Evolutionary conservation across 2,329 filamentous ascomycete genomes (phyloP), one percentile per base, ranked within the genome.

Genomic region (Trichophyton benhamiae): DNA sequence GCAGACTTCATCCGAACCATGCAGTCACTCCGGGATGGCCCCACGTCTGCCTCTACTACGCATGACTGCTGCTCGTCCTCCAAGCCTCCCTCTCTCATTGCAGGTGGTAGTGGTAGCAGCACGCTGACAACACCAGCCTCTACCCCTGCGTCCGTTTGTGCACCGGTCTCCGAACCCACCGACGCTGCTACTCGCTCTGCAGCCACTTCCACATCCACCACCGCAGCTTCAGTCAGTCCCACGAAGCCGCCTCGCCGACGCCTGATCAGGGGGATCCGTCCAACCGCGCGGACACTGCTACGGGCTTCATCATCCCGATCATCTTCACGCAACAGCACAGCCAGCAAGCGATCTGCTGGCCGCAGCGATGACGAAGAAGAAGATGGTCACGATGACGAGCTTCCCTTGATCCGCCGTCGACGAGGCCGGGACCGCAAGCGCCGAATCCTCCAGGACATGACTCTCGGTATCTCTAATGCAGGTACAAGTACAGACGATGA

Each of bases 1-100:
- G 81, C 82, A 48, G 78, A 82, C 65, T 75, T 84, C 52, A 76
- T 82, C 65, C 70, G 74, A 30, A 79, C 81, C 5, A 81, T 83
- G 48, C 75, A 75, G 11, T 78, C 76, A 53, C 69, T 84, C 17
- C 68, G 83, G 2, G 81, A 80, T 42, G 74, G 75, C 13, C 7
- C 25, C 8, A 15, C 33, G 33, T 9, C 11, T 36, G 33, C 33
- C 33, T 36, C 33, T 36, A 36, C 33, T 36, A 36, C 33, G 33
- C 33, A 36, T 1, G 33, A 36, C 33, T 36, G 13, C n/a, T 57
- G 60, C 25, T 67, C 67, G n/a, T 62, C 65, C 5, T 62, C 64
- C 27, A 60, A 59, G 13, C 65, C 44, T 9, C 20, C 44, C 6
- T 63, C 11, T 46, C 61, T 13, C 46, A 48, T 15, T 30, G 20